These are phyloP conservation scores for Diospyros kaki DNA, from an alignment of 148 eudicot genomes.

Conservation along the genomic window DNA sequence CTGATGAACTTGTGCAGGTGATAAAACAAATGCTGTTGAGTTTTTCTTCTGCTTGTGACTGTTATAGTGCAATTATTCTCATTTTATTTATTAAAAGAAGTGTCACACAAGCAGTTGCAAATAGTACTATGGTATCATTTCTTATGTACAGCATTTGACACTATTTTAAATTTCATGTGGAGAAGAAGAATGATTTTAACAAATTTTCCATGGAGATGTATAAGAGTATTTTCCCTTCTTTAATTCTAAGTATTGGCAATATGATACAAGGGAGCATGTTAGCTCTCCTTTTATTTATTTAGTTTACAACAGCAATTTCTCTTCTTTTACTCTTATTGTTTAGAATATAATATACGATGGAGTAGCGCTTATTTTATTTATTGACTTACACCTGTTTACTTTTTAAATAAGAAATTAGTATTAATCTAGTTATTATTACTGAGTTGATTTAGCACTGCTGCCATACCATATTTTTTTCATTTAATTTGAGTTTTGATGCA, in stretches of 20 bases:
- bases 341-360: too few species aligned
- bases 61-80: neutral
- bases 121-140: neutral
- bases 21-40: neutral
- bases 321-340: too few species aligned
- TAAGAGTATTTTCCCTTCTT: neutral
- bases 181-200: neutral
- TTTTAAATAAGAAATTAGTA: too few species aligned
- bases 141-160: neutral
- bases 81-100: too few species aligned
- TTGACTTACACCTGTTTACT: too few species aligned
- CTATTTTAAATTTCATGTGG: neutral
- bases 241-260: neutral
- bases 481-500: neutral
- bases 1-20: conserved; percentile 98
- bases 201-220: neutral
- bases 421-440: too few species aligned
- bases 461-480: neutral
- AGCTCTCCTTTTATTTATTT: neutral
- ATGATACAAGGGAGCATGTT: neutral
- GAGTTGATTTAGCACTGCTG: neutral
- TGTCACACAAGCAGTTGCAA: too few species aligned
- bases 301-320: too few species aligned
- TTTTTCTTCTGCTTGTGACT: neutral
- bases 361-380: too few species aligned